Conservation (phyloP, 257 asterid species). For the Echites panduratus region DNA sequence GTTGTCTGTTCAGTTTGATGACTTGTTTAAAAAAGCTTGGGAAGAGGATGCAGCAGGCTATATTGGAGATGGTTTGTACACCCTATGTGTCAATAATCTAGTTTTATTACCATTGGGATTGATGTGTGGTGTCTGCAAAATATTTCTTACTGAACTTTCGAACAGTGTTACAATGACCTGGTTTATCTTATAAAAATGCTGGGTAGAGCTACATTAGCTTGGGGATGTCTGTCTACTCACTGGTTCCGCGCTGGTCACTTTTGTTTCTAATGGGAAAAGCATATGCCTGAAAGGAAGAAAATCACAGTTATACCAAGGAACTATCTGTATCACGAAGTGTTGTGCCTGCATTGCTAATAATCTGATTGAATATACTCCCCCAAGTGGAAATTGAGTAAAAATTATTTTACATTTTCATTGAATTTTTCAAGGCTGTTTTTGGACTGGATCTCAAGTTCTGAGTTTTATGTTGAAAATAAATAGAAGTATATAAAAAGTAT, state of each 20-base stretch:
- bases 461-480: not conserved
- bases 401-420: not conserved
- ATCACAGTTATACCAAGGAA: not conserved
- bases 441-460: not conserved
- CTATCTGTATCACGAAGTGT: not conserved
- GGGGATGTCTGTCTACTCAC: slow-evolving; percentile 6
- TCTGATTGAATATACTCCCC: not conserved
- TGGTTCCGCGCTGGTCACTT: not conserved
- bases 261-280: slow-evolving; percentile 2
- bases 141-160: slow-evolving; percentile 3
- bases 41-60: slow-evolving; percentile 57
- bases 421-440: not conserved
- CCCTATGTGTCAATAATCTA: slow-evolving; percentile 14
- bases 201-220: slow-evolving; percentile 16
- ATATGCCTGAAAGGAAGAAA: not conserved
- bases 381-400: not conserved
- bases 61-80: slow-evolving; percentile 57
- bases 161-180: slow-evolving; percentile 2
- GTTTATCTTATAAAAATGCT: slow-evolving; percentile 6
- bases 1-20: slow-evolving; percentile 90
- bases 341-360: not conserved
- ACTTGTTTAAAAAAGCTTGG: slow-evolving; percentile 92
- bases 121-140: slow-evolving; percentile 6
- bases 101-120: not conserved
- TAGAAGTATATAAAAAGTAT: too few species aligned